Base-by-base conservation (phyloP, 1,284 basidiomycete species). In the Porogramme epimiltina region DNA sequence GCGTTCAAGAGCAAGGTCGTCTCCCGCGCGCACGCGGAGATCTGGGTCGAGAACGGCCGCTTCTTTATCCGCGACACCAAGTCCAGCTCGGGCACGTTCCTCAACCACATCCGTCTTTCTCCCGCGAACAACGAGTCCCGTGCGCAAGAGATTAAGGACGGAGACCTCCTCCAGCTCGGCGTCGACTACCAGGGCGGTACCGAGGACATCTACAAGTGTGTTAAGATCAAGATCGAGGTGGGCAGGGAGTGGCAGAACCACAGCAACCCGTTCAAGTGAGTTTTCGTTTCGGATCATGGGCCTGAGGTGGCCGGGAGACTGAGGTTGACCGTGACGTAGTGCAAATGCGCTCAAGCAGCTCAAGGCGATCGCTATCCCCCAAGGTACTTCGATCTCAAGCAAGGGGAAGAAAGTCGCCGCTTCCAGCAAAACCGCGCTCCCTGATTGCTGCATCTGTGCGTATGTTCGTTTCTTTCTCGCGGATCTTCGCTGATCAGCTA, bases 1-100 rank as follows among this genome's bases (percentile, higher is more conserved):
- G 95, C 95, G 0, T 99, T 99, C 81, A 93, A 93, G 73, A 90
- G 85, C 70, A 98, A 98, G 69, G 96, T 98, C 66, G 96, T 99
- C 64, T 93, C 89, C 38, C 81, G 96, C 36, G 86, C 90, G 1
- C 96, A 98, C 68, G 96, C 96, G 0, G 96, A 98, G 77, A 85
- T 98, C 39, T 98, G 94, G 93, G 84, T 86, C 55, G 81, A 84
- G 53, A 51, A 73, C 0, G 80, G 77, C 15, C 77, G 84, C 70
- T 98, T 98, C 69, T 94, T 80, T 68, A 92, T 99, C 60, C 85
- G 85, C 52, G 96, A 99, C 68, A 97, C 95, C 10, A 92, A 93
- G 69, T 89, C 85, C 31, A 91, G 87, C 39, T 91, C 87, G 0
- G 96, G 96, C 34, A 99, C 97, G 0, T 99, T 99, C 70, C 77